phyloP scores from a whole-genome alignment of 1,284 basidiomycete genomes.

The Ustilago esculenta region DNA sequence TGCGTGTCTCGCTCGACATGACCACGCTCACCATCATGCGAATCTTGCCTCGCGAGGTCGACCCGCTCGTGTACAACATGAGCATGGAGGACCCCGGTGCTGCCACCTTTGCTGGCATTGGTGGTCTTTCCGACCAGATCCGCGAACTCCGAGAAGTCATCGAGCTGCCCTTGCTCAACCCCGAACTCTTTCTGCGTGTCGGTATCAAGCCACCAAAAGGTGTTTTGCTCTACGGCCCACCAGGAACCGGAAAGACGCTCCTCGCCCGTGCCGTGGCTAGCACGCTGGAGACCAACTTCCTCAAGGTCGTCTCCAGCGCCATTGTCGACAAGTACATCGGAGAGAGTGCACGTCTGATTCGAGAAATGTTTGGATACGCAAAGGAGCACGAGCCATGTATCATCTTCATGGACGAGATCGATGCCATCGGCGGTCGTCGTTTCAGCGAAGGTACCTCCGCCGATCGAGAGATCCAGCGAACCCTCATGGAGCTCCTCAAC shows the following conservation, averaged over 20 bases:
- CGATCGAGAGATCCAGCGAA: conserved; percentile 98
- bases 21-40: conserved; percentile 97
- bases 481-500: conserved; percentile 98
- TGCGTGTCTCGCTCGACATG: conserved; percentile 98
- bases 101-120: conserved; percentile 95
- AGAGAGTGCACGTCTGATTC: conserved; percentile 92
- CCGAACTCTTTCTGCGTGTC: conserved; percentile 92
- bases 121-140: conserved; percentile 94
- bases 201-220: conserved; percentile 97
- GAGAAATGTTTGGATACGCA: conserved; percentile 98
- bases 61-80: conserved; percentile 99
- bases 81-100: conserved; percentile 96
- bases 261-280: conserved; percentile 95
- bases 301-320: conserved; percentile 98
- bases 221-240: conserved; percentile 89
- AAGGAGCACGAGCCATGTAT: conserved; percentile 95
- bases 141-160: conserved; percentile 97
- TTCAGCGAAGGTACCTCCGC: conserved; percentile 99
- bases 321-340: conserved; percentile 99
- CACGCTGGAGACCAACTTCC: conserved; percentile 94
- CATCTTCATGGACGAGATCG: conserved; percentile 99
- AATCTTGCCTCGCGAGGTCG: conserved; percentile 95
- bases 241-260: conserved; percentile 94
- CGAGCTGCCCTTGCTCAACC: conserved; percentile 92
- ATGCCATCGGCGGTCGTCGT: conserved; percentile 72